Conservation (phyloP, 768 basidiomycete genomes). For the Boletales sp. region DNA sequence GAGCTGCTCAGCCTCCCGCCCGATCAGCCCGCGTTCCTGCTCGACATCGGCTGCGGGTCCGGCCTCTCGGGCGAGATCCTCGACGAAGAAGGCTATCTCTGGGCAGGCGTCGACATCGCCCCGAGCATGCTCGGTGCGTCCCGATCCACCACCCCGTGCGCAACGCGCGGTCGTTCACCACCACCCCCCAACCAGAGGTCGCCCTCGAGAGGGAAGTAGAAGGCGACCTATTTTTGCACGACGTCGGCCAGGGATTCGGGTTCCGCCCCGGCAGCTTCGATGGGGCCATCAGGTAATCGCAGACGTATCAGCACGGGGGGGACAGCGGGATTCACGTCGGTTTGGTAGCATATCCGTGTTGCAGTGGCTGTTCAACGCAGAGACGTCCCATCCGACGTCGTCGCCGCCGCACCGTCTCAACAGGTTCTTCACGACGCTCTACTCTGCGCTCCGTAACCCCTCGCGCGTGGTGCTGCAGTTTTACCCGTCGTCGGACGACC, state of each 20-base stretch:
- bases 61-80: slow-evolving; percentile 95
- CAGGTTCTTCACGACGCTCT: slow-evolving; percentile 90
- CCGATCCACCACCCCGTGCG: neutral
- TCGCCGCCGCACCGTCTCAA: slow-evolving; percentile 82
- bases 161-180: neutral
- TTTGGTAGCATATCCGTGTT: slow-evolving; percentile 93
- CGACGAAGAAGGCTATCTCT: slow-evolving; percentile 89
- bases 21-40: slow-evolving; percentile 76
- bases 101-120: slow-evolving; percentile 92
- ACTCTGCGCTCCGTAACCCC: slow-evolving; percentile 81
- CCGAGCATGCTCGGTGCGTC: slow-evolving; percentile 93
- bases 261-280: slow-evolving; percentile 97
- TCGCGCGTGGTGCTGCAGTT: slow-evolving; percentile 89
- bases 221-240: slow-evolving; percentile 94
- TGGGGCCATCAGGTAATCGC: slow-evolving; percentile 84
- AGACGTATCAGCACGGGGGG: neutral
- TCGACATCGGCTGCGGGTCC: slow-evolving; percentile 98
- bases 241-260: slow-evolving; percentile 97
- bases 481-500: slow-evolving; percentile 96
- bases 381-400: slow-evolving; percentile 84
- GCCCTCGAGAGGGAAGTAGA: slow-evolving; percentile 94
- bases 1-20: slow-evolving; percentile 84
- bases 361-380: slow-evolving; percentile 97
- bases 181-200: slow-evolving; percentile 59
- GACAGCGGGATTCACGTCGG: neutral